Evolutionary conservation across 257 asterid genomes (phyloP).

Genomic region (Solanum sejunctum): DNA sequence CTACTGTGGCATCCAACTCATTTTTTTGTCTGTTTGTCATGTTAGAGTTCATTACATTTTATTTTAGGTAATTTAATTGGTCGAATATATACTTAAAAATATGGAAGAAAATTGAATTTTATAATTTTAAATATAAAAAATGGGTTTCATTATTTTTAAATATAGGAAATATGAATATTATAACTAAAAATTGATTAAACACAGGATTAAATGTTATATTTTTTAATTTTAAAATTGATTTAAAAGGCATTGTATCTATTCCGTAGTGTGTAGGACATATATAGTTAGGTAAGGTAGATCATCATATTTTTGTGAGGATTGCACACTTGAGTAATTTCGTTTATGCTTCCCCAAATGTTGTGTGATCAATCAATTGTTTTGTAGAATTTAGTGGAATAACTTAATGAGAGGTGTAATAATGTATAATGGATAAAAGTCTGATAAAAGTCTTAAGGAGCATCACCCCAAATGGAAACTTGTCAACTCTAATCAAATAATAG

Average conservation of each 20-base stretch:
- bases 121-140: background rate
- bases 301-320: background rate
- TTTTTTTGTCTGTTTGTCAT: background rate
- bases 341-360: background rate
- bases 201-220: background rate
- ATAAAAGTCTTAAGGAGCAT: background rate
- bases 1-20: background rate
- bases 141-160: too few species aligned
- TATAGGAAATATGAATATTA: background rate
- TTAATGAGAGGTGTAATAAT: background rate
- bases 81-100: background rate
- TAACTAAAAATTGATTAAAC: background rate
- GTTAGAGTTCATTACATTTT: background rate
- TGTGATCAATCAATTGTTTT: background rate
- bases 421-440: background rate
- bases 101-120: background rate
- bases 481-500: background rate
- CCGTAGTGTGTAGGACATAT: background rate
- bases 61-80: background rate
- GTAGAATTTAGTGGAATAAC: background rate
- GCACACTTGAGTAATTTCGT: background rate
- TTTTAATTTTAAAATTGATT: background rate
- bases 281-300: background rate
- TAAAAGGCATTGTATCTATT: background rate
- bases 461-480: background rate